These are phyloP conservation scores for Sporothrix brasiliensis DNA, from an alignment of 2,329 filamentous ascomycete genomes.

Conservation along the genomic window DNA sequence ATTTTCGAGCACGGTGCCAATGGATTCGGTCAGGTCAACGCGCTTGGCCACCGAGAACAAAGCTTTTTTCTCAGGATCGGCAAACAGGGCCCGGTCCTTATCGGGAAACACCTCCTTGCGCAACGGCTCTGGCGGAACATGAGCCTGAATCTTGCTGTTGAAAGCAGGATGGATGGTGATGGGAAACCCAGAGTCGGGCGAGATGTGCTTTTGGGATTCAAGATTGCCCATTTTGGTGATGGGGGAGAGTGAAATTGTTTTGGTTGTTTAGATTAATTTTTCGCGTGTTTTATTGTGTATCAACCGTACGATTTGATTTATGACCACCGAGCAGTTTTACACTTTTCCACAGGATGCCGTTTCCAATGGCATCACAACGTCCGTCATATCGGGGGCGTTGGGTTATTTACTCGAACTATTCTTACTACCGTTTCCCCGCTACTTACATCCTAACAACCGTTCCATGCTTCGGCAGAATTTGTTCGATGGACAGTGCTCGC, in stretches of 20 bases:
- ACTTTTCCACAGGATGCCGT: neutral
- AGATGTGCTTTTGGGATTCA: constrained; percentile 52
- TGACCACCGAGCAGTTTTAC: neutral
- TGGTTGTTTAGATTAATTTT: neutral
- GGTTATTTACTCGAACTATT: neutral
- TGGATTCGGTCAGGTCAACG: constrained; percentile 49
- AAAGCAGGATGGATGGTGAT: constrained; percentile 52
- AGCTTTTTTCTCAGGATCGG: constrained; percentile 50
- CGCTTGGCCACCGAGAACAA: constrained; percentile 46
- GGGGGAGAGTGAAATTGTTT: neutral
- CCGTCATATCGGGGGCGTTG: neutral
- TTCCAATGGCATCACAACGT: neutral
- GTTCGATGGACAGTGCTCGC: neutral
- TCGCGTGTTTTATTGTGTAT: neutral
- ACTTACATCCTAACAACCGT: neutral
- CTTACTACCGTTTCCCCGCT: neutral
- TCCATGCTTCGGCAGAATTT: neutral
- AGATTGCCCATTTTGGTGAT: constrained; percentile 42
- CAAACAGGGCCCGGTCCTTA: constrained; percentile 48
- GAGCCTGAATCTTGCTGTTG: constrained; percentile 50
- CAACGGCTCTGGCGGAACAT: constrained; percentile 47
- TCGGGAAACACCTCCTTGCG: constrained; percentile 42
- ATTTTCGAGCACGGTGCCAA: constrained; percentile 47
- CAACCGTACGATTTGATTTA: neutral
- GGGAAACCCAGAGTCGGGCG: constrained; percentile 53